Evolutionary conservation across 2,329 filamentous ascomycete species (phyloP).

Genomic region (Exophiala sideris): DNA sequence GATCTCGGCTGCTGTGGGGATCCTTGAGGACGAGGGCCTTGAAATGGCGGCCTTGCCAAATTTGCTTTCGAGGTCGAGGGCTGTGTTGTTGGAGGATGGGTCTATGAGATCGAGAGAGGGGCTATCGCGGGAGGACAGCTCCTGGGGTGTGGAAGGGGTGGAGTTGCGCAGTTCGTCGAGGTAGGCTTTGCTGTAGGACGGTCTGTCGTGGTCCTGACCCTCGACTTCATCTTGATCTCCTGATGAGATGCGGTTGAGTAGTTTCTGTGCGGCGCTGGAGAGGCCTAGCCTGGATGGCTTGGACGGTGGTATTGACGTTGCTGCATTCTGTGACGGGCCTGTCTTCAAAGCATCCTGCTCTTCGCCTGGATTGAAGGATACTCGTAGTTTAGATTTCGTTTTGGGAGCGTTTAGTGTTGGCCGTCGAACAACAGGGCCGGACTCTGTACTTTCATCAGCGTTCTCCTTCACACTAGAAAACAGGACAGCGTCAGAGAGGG

Average conservation of each 20-base stretch:
- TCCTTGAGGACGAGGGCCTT: constrained; percentile 41
- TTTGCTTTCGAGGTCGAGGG: constrained; percentile 46
- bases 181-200: constrained; percentile 81
- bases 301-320: not conserved
- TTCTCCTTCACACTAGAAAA: constrained; percentile 11
- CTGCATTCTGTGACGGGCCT: not conserved
- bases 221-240: constrained; percentile 7
- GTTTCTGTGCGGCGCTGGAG: constrained; percentile 8
- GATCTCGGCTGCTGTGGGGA: constrained; percentile 82
- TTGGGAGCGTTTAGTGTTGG: constrained; percentile 52
- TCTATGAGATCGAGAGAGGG: constrained; percentile 19
- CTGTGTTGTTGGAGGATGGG: constrained; percentile 39
- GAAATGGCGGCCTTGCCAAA: constrained; percentile 43
- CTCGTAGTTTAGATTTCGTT: constrained; percentile 70
- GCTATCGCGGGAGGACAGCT: constrained; percentile 45
- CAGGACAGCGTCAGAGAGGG: constrained; percentile 12
- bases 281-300: constrained; percentile 18
- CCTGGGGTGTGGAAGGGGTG: constrained; percentile 76
- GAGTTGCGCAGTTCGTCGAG: constrained; percentile 80
- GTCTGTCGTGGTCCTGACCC: constrained; percentile 42
- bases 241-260: constrained; percentile 6
- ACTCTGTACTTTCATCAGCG: constrained; percentile 39
- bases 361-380: constrained; percentile 70
- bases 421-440: constrained; percentile 51
- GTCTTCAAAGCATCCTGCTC: constrained; percentile 49